Percentiles rank a stretch among this genome's conserved stretches.
Evolutionary conservation across 2,329 filamentous ascomycete genomes (phyloP).

Genomic region (Aspergillus glaucus): DNA sequence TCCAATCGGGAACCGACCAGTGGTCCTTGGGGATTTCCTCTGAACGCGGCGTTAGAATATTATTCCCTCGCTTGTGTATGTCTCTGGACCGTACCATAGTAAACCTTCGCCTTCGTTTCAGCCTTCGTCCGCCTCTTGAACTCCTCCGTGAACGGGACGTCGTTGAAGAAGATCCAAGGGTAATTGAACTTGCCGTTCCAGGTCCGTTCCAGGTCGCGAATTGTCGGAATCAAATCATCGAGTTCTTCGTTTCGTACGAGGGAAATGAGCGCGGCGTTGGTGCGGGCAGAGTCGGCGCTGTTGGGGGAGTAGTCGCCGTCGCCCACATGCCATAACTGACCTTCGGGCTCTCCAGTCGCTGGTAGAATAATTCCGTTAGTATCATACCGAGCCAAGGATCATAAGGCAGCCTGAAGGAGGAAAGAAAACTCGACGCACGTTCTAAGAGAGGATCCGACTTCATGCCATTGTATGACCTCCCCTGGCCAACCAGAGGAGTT

Average conservation of each 20-base stretch:
- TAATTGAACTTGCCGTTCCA: slow-evolving; percentile 99
- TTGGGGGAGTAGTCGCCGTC: slow-evolving; percentile 72
- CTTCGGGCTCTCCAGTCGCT: slow-evolving; percentile 81
- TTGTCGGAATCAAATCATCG: slow-evolving; percentile 74
- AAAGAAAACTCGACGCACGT: slow-evolving; percentile 51
- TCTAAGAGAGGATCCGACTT: slow-evolving; percentile 80
- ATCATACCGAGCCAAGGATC: not conserved
- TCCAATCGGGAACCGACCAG: slow-evolving; percentile 89
- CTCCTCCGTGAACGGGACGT: slow-evolving; percentile 84
- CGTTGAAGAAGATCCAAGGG: slow-evolving; percentile 99
- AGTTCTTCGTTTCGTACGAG: slow-evolving; percentile 91
- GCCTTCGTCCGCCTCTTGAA: slow-evolving; percentile 79
- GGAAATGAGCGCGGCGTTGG: slow-evolving; percentile 86
- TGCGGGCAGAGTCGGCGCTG: slow-evolving; percentile 69
- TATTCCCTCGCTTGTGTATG: slow-evolving; percentile 9
- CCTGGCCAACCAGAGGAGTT: slow-evolving; percentile 23
- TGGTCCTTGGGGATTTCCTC: slow-evolving; percentile 90
- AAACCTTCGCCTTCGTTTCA: slow-evolving; percentile 79
- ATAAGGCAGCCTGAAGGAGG: not conserved
- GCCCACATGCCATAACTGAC: slow-evolving; percentile 64
- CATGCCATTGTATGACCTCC: slow-evolving; percentile 51
- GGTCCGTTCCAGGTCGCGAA: slow-evolving; percentile 84
- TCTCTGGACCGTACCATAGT: slow-evolving; percentile 57
- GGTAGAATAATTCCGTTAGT: slow-evolving; percentile 13
- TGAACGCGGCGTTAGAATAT: slow-evolving; percentile 28